These are phyloP conservation scores for Cercophora newfieldiana DNA, from an alignment of 495 filamentous ascomycete genomes.

Conservation along the genomic window DNA sequence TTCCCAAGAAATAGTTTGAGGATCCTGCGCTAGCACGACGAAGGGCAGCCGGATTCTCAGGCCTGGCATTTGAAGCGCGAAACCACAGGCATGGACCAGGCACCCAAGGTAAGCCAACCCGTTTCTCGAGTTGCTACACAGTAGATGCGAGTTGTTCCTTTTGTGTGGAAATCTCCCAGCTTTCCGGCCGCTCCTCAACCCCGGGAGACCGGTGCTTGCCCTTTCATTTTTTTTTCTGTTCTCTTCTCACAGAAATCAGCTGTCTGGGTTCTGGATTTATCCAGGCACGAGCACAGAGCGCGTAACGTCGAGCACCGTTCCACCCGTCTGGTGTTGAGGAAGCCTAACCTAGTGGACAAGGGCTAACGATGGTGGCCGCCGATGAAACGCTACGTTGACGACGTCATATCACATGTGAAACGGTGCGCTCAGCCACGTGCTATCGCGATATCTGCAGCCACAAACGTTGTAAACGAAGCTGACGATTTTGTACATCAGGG, in stretches of 20 bases:
- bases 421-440: not conserved
- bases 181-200: too few species aligned
- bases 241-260: too few species aligned
- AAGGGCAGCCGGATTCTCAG: not conserved
- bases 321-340: not conserved
- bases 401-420: not conserved
- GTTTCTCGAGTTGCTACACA: not conserved
- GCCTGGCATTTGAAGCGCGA: not conserved
- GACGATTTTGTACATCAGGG: not conserved
- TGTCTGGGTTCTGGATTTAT: too few species aligned
- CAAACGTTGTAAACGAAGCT: not conserved
- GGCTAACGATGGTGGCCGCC: not conserved
- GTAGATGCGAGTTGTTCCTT: not conserved
- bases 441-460: not conserved
- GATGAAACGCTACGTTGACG: not conserved
- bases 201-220: too few species aligned
- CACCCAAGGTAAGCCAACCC: not conserved
- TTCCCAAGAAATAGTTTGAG: not conserved
- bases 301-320: not conserved
- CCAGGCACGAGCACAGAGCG: too few species aligned
- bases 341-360: not conserved
- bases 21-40: not conserved
- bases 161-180: not conserved
- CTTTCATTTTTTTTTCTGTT: too few species aligned
- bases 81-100: not conserved